A percentile compares a stretch with the other conserved stretches of the same genome.
Conservation (phyloP, 805 yeast species). For the Ogataea salicorniae region DNA sequence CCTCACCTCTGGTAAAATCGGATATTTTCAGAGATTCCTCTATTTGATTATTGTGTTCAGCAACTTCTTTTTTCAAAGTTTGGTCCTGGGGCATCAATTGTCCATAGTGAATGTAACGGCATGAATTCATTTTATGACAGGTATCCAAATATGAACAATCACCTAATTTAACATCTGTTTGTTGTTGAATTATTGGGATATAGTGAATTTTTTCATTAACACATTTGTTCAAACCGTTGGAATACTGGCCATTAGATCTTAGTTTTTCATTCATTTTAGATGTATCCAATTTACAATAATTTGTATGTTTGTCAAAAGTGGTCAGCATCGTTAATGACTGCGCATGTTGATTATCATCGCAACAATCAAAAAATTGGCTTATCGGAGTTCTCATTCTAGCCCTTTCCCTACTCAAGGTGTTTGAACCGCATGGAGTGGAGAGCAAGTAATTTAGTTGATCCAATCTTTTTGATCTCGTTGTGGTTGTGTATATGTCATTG, state of each 20-base stretch:
- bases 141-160: constrained; percentile 94
- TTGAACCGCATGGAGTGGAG: constrained; percentile 32
- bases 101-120: constrained; percentile 78
- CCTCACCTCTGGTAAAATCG: constrained; percentile 47
- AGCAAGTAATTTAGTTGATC: constrained; percentile 24
- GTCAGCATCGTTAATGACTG: constrained; percentile 18
- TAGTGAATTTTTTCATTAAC: constrained; percentile 41
- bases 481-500: constrained; percentile 26
- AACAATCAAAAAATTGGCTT: constrained; percentile 45
- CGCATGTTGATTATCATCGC: constrained; percentile 38
- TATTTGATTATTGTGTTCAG: constrained; percentile 18
- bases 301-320: constrained; percentile 21
- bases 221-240: constrained; percentile 19
- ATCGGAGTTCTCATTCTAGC: constrained; percentile 33
- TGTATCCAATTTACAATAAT: constrained; percentile 26
- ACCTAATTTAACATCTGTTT: constrained; percentile 70
- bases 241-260: constrained; percentile 4
- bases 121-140: constrained; percentile 77
- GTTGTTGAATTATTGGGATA: constrained; percentile 48
- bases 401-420: constrained; percentile 35
- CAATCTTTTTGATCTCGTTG: constrained; percentile 22
- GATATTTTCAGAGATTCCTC: constrained; percentile 19
- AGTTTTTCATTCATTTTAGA: constrained; percentile 20
- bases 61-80: constrained; percentile 6
- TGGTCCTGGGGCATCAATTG: constrained; percentile 38